Evolutionary conservation across 768 basidiomycete species (phyloP).

Genomic region (Suillus cothurnatus): DNA sequence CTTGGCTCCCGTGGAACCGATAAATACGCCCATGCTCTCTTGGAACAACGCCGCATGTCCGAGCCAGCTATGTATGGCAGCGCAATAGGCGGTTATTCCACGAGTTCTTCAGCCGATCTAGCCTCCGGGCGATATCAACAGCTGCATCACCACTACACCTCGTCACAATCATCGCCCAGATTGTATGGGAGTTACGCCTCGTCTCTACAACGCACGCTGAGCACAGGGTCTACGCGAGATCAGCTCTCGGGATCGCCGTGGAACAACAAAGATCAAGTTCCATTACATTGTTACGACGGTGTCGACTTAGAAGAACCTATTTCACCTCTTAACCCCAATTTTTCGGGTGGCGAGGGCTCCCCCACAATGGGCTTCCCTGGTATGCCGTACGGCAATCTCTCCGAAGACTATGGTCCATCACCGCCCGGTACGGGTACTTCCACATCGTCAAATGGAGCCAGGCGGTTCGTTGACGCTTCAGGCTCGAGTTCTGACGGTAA

Average conservation of each 20-base stretch:
- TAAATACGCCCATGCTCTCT: conserved; percentile 38
- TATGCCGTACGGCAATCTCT: conserved; percentile 46
- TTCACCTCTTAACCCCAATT: conserved; percentile 57
- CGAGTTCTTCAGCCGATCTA: conserved; percentile 34
- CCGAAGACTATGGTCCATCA: conserved; percentile 58
- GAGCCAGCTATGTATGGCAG: conserved; percentile 57
- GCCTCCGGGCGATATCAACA: conserved; percentile 41
- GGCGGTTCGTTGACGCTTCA: conserved; percentile 21
- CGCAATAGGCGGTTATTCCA: conserved; percentile 39
- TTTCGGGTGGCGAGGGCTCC: conserved; percentile 44
- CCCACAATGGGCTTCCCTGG: conserved; percentile 33
- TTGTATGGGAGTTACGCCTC: conserved; percentile 39
- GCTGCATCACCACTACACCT: conserved; percentile 42
- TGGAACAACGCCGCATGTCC: conserved; percentile 71
- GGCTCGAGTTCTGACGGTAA: conserved; percentile 52
- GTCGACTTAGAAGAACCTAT: conserved; percentile 48
- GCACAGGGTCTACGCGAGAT: conserved; percentile 47
- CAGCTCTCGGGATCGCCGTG: conserved; percentile 36
- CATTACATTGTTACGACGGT: conserved; percentile 36
- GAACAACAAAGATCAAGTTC: conserved; percentile 32
- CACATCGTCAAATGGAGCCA: conserved; percentile 46
- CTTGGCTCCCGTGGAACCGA: conserved; percentile 38
- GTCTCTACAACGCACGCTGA: conserved; percentile 48
- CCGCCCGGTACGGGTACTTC: conserved; percentile 66
- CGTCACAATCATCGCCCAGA: conserved; percentile 34